phyloP scores from a whole-genome alignment of 192 early-diverging fungal species.

The Dissophora ornata region DNA sequence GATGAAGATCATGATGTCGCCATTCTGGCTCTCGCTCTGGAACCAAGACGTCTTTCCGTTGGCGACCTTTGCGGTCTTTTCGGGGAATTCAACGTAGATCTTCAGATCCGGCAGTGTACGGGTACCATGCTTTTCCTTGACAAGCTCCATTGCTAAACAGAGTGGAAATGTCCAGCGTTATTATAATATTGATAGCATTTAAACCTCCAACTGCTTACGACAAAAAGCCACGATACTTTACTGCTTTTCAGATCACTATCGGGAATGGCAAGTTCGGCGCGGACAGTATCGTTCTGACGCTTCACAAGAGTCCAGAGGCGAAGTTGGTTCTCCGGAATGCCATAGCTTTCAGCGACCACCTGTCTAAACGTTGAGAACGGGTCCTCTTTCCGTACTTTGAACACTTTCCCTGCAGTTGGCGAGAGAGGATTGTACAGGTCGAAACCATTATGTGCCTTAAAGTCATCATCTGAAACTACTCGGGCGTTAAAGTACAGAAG shows the following conservation, averaged over 20 bases:
- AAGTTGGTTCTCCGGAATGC: constrained; percentile 63
- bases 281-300: constrained; percentile 91
- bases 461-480: constrained; percentile 72
- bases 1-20: constrained; percentile 77
- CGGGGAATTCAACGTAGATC: constrained; percentile 50
- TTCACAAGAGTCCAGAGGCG: constrained; percentile 89
- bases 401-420: constrained; percentile 36
- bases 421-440: constrained; percentile 84
- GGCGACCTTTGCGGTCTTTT: constrained; percentile 30
- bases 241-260: constrained; percentile 54
- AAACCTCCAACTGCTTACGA: too few relatives aligned
- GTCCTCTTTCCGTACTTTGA: constrained; percentile 67
- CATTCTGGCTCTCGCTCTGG: constrained; percentile 17
- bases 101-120: constrained; percentile 39
- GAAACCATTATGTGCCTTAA: constrained; percentile 82
- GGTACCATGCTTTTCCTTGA: constrained; percentile 38
- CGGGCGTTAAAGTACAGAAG: constrained; percentile 73
- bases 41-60: constrained; percentile 40
- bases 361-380: constrained; percentile 67
- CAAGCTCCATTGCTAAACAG: constrained; percentile 52
- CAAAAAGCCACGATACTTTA: constrained; percentile 58
- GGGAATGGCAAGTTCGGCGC: constrained; percentile 79
- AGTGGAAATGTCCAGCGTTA: background rate
- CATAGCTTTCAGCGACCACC: constrained; percentile 59
- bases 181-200: too few relatives aligned